phyloP scores from a whole-genome alignment of 2,329 filamentous ascomycete species.

The Fusarium nodosum region DNA sequence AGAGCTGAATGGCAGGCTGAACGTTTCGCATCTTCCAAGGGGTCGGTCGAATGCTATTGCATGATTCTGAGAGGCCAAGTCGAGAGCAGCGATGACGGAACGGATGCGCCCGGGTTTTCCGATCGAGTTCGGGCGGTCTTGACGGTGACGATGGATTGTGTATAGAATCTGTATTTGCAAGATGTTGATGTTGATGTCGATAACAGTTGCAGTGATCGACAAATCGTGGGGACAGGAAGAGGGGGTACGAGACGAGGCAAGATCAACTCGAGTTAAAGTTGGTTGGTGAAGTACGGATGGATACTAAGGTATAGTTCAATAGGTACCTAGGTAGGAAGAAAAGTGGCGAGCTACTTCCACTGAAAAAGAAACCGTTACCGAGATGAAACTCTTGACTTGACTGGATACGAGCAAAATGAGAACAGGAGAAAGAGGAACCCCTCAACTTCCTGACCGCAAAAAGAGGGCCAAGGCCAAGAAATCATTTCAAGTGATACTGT shows the following conservation, averaged over 20 bases:
- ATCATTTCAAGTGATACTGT: constrained; percentile 39
- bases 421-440: constrained; percentile 21
- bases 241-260: constrained; percentile 17
- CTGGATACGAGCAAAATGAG: background rate
- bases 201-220: constrained; percentile 30
- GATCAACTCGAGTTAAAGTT: constrained; percentile 29
- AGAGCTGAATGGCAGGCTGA: constrained; percentile 33
- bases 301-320: background rate
- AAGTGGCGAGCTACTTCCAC: constrained; percentile 12
- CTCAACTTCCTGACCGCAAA: constrained; percentile 32
- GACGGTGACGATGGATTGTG: background rate
- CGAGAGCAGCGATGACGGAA: background rate
- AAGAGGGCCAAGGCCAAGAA: constrained; percentile 35
- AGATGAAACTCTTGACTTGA: constrained; percentile 16
- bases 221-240: constrained; percentile 37
- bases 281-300: constrained; percentile 11
- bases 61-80: constrained; percentile 36
- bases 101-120: constrained; percentile 13
- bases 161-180: constrained; percentile 4
- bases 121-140: constrained; percentile 4
- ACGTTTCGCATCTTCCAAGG: constrained; percentile 50
- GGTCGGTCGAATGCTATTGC: constrained; percentile 45
- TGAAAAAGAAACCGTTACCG: constrained; percentile 12
- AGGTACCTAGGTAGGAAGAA: too few relatives aligned
- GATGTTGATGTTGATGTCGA: constrained; percentile 17